A percentile compares a stretch with the other conserved stretches of the same genome.
Evolutionary conservation across 495 filamentous ascomycete species (phyloP).

Genomic region (Annulohypoxylon moriforme): DNA sequence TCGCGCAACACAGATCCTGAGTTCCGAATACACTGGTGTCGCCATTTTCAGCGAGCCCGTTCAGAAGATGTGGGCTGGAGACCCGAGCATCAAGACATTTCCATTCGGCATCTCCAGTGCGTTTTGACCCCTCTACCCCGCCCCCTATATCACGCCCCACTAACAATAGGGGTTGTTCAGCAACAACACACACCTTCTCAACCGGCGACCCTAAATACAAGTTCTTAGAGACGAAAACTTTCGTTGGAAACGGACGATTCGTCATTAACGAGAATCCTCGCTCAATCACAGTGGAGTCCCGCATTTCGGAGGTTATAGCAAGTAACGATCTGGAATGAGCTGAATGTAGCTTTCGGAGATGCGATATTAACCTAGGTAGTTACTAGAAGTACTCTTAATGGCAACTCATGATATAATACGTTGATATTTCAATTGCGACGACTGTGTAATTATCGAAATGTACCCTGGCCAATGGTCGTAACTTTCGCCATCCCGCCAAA

Average conservation of each 20-base stretch:
- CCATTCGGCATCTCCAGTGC: neutral
- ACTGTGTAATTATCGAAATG: too few relatives aligned
- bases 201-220: neutral
- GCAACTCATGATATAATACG: too few relatives aligned
- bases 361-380: neutral
- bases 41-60: neutral
- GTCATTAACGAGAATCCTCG: neutral
- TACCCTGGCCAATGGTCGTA: too few relatives aligned
- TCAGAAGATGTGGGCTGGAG: neutral
- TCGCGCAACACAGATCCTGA: neutral
- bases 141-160: neutral
- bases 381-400: too few relatives aligned
- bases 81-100: neutral
- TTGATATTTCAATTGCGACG: too few relatives aligned
- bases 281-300: neutral
- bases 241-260: neutral
- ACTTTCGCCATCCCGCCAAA: too few relatives aligned
- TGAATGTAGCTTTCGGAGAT: neutral
- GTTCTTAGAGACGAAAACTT: neutral
- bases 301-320: neutral
- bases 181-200: neutral
- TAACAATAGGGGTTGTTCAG: neutral
- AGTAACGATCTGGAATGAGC: neutral
- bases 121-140: neutral
- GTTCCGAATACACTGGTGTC: neutral